These are phyloP conservation scores for Euphorbia peplus DNA, from an alignment of 345 rosid genomes.

Conservation along the genomic window DNA sequence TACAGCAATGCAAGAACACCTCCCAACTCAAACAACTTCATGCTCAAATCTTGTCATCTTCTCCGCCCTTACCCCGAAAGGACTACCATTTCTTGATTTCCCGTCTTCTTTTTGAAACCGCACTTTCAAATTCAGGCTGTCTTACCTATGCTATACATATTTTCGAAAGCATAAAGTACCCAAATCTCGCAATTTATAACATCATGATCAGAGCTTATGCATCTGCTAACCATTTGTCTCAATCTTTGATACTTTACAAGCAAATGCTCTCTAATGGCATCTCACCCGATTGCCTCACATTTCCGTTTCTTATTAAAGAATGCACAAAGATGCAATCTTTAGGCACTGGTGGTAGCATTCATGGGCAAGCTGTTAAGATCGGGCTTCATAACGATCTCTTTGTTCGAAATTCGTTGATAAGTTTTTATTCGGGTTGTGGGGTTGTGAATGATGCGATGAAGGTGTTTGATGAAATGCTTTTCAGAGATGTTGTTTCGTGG, in stretches of 20 bases:
- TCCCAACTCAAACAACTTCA: constrained; percentile 47
- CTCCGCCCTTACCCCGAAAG: constrained; percentile 20
- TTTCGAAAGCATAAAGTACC: constrained; percentile 30
- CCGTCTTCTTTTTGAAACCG: constrained; percentile 51
- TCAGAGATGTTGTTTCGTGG: constrained; percentile 54
- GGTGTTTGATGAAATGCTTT: constrained; percentile 55
- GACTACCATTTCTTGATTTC: constrained; percentile 29
- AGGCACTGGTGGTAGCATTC: constrained; percentile 32
- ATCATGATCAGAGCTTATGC: constrained; percentile 60
- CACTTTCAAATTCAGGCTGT: constrained; percentile 40
- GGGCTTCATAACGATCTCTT: constrained; percentile 39
- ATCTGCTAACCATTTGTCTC: constrained; percentile 9
- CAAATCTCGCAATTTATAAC: constrained; percentile 37
- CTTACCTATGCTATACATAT: constrained; percentile 40
- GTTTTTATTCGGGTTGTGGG: constrained; percentile 33
- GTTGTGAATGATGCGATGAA: constrained; percentile 29
- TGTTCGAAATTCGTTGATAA: constrained; percentile 46
- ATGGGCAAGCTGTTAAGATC: constrained; percentile 41
- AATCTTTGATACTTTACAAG: constrained; percentile 36
- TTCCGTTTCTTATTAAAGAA: constrained; percentile 62
- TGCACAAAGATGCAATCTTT: constrained; percentile 32
- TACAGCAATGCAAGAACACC: constrained; percentile 36
- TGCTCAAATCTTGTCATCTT: constrained; percentile 37
- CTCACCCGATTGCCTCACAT: constrained; percentile 46
- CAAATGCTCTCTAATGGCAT: constrained; percentile 41